Evolutionary conservation across 225 moss, liverwort and hornwort genomes (phyloP), one percentile per base, ranked within the genome.

Genomic region (Lunularia cruciata): DNA sequence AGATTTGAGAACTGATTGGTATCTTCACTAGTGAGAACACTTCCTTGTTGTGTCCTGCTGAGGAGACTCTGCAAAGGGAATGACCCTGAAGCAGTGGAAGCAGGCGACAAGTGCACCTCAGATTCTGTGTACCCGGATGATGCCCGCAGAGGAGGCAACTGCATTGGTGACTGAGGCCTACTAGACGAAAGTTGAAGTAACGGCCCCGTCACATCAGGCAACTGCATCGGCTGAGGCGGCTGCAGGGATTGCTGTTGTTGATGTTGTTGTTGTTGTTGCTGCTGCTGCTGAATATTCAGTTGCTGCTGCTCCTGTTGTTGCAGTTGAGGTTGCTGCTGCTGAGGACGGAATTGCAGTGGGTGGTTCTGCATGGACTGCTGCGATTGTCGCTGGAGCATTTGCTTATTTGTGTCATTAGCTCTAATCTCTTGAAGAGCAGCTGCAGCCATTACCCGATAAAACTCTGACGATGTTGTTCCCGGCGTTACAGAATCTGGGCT

Each of bases 391-490:
- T 81, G 82, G 11, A 89, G 73, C 67, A 91, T 8, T 68, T 90
- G 96, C 77, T 98, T 93, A 30, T 88, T 81, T 49, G 89, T 42
- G 57, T 95, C 92, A 70, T 52, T 82, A 53, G 68, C 65, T 57
- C 93, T 87, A 70, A 93, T 68, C 67, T 93, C 98, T 72, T 98
- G 93, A 31, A 98, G 67, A 15, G 98, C 98, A 69, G 91, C 93
- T 57, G 98, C 93, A 47, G 98, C 98, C 87, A 91, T 83, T 25
- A 88, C 89, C 68, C 88, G 81, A 49, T 91, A 98, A 26, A 76
- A 79, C 31, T 78, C 89, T 78, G 76, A 79, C 59, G 88, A 85
- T 47, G 82, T 66, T 47, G 82, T 66, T 70, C 83, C 83, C 48
- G 88, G 45, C 39, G 63, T 67, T 55, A 76, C 83, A 30, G 85